Base-by-base conservation (phyloP, 2,329 filamentous ascomycete genomes). In the Nannizziopsis barbatae region DNA sequence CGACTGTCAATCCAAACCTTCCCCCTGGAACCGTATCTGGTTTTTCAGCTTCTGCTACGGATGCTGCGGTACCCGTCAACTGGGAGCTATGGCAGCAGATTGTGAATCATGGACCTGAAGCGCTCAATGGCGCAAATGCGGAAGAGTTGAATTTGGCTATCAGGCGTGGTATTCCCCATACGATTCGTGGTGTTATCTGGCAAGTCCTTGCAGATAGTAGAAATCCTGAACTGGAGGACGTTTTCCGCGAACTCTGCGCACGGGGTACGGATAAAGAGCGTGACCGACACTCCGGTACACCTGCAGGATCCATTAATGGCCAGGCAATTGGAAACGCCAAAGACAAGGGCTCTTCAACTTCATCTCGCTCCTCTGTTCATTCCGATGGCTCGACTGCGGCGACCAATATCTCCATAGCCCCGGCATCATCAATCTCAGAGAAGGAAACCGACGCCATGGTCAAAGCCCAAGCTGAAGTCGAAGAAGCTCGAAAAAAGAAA, bases 81-180 rank as follows among this genome's bases (percentile, higher is more conserved):
- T 98, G 92, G 92, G 92, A 98, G 65, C 71, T 98, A 35, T 98
- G 92, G 92, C 90, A 98, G 63, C 80, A 84, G 18, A 84, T 98
- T 3, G 92, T 98, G 31, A 93, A 95, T 56, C 86, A 95, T 69
- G 92, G 92, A 0, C 88, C 89, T 12, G 80, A 86, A 22, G 90
- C 87, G 8, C 84, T 96, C 43, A 84, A 86, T 9, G 80, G 86
- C 51, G 88, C 87, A 3, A 95, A 88, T 60, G 76, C 90, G 0
- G 86, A 93, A 58, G 89, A 95, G 63, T 71, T 98, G 50, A 95
- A 90, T 61, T 80, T 77, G 55, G 89, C 92, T 17, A 95, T 98
- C 57, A 86, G 90, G 43, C 85, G 83, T 35, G 92, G 92, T 30
- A 98, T 98, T 50, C 92, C 92, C 1, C 88, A 83, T 56, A 90